phyloP scores from a whole-genome alignment of 257 asterid species.

The Echium plantagineum region DNA sequence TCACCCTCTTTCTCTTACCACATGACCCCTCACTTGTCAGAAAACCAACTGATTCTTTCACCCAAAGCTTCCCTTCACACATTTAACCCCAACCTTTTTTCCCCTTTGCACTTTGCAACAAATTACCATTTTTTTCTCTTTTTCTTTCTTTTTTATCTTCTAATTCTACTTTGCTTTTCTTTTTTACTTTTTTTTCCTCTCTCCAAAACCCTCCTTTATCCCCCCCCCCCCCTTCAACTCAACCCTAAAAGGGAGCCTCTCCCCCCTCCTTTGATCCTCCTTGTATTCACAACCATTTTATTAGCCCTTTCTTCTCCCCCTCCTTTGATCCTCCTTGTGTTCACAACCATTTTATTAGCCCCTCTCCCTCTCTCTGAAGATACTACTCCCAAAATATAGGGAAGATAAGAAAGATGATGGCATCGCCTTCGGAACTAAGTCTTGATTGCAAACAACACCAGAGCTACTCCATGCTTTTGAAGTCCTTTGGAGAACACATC shows the following conservation, averaged over 20 bases:
- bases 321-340: conserved; percentile 31
- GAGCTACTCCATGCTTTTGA: conserved; percentile 52
- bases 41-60: conserved; percentile 43
- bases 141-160: neutral
- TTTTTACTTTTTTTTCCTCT: conserved; percentile 13
- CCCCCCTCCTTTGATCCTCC: conserved; percentile 27
- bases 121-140: conserved; percentile 21
- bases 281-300: conserved; percentile 46
- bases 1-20: conserved; percentile 33
- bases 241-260: conserved; percentile 29
- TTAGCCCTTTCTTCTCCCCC: conserved; percentile 23
- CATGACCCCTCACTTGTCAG: conserved; percentile 44
- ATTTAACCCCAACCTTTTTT: conserved; percentile 18
- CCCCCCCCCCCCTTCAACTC: conserved; percentile 29
- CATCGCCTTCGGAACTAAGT: conserved; percentile 59
- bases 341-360: conserved; percentile 41
- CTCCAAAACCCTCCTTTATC: conserved; percentile 38
- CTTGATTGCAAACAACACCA: conserved; percentile 64
- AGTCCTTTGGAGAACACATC: conserved; percentile 49
- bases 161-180: conserved; percentile 19
- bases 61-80: conserved; percentile 5
- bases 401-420: too few species aligned
- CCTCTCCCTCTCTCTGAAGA: neutral
- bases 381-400: too few species aligned
- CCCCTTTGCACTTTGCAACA: conserved; percentile 37